A percentile compares a stretch with the other conserved stretches of the same genome.
These are phyloP conservation scores for Micractinium conductrix DNA, from an alignment of 139 green algal genomes.

Conservation along the genomic window DNA sequence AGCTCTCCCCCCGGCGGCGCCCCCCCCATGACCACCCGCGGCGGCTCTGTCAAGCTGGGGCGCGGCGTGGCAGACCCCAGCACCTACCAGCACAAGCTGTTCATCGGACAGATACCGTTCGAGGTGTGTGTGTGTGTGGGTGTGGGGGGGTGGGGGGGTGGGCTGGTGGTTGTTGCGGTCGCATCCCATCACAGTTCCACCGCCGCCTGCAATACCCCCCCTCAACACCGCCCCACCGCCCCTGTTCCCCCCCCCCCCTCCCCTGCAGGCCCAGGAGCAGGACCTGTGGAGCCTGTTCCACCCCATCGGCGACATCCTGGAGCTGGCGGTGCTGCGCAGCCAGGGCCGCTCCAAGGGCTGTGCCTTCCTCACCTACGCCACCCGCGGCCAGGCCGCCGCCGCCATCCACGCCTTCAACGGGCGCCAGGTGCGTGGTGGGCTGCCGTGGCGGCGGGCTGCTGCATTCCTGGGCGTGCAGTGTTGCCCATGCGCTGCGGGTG, in stretches of 20 bases:
- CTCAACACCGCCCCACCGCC: not conserved
- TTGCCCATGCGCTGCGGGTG: too few relatives aligned
- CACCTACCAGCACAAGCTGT: slow-evolving; percentile 59
- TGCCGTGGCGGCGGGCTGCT: too few relatives aligned
- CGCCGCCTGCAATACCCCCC: not conserved
- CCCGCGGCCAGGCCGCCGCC: slow-evolving; percentile 38
- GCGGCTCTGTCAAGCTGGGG: slow-evolving; percentile 43
- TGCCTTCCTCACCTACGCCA: slow-evolving; percentile 66
- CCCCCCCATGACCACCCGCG: not conserved
- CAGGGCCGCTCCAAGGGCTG: slow-evolving; percentile 67
- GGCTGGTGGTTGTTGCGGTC: not conserved
- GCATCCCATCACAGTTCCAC: not conserved
- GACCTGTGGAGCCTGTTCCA: slow-evolving; percentile 74
- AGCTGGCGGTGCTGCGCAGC: slow-evolving; percentile 71
- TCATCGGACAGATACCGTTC: slow-evolving; percentile 62
- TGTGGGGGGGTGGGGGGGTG: not conserved
- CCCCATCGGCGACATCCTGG: slow-evolving; percentile 72
- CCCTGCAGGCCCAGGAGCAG: slow-evolving; percentile 49
- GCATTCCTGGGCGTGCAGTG: too few relatives aligned
- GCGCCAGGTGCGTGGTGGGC: slow-evolving; percentile 28
- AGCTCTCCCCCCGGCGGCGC: not conserved
- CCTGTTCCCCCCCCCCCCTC: not conserved
- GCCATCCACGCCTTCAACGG: slow-evolving; percentile 48
- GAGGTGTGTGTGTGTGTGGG: slow-evolving; percentile 32
- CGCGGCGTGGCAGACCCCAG: slow-evolving; percentile 39